A percentile compares a stretch with the other conserved stretches of the same genome.
Conservation (phyloP, 192 early-diverging fungal genomes). For the Coemansia sp. region DNA sequence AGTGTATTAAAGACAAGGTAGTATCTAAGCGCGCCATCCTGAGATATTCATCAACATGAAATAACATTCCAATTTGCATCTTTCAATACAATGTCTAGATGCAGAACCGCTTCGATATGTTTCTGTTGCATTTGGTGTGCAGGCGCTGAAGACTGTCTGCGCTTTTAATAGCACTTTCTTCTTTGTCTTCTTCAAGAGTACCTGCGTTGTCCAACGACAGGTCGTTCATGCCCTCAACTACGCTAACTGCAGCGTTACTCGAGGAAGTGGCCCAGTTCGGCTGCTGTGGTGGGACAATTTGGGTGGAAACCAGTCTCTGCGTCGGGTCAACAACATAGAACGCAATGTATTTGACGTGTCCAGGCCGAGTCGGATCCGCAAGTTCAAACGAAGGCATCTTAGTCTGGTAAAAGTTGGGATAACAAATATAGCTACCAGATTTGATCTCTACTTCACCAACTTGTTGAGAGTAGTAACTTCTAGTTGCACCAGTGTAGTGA, state of each 20-base stretch:
- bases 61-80: neutral
- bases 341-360: no score
- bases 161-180: neutral
- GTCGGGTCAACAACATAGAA: neutral
- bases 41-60: neutral
- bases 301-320: conserved; percentile 56
- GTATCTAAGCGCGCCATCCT: no score
- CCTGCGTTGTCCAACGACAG: neutral
- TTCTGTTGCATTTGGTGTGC: neutral
- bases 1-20: no score
- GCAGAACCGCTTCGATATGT: neutral
- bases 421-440: conserved; percentile 65
- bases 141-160: neutral
- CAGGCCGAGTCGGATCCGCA: no score
- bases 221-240: neutral
- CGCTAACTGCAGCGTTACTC: neutral
- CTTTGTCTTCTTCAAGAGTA: neutral
- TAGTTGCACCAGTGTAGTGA: no score
- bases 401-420: conserved; percentile 16
- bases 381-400: no score
- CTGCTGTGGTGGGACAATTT: conserved; percentile 68
- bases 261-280: conserved; percentile 36
- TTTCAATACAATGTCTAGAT: neutral
- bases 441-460: conserved; percentile 51
- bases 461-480: conserved; percentile 25